A percentile compares a stretch with the other conserved stretches of the same genome.
Evolutionary conservation across 106 monocot species (phyloP).

Genomic region (Allium sativum): DNA sequence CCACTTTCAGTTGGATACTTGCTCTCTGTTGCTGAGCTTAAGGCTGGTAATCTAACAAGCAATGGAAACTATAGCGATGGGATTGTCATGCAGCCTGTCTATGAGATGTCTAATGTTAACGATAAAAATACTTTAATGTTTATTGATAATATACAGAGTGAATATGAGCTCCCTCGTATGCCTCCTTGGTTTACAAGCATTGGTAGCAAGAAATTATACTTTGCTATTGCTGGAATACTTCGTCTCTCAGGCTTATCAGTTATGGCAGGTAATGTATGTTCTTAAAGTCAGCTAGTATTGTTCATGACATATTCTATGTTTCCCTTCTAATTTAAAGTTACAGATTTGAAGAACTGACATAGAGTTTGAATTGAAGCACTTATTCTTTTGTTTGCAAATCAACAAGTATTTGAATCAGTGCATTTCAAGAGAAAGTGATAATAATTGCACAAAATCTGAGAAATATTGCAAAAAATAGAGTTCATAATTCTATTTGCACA

Average conservation of each 20-base stretch:
- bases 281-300: too few species aligned
- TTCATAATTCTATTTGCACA: too few species aligned
- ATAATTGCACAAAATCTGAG: too few species aligned
- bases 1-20: slow-evolving; percentile 80
- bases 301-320: too few species aligned
- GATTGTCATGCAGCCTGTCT: slow-evolving; percentile 12
- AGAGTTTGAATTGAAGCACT: too few species aligned
- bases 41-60: slow-evolving; percentile 30
- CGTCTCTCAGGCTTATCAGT: slow-evolving; percentile 73
- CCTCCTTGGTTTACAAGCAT: slow-evolving; percentile 84
- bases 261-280: slow-evolving; percentile 44
- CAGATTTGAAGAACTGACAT: too few species aligned
- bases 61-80: slow-evolving; percentile 9
- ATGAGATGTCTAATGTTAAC: slow-evolving; percentile 25
- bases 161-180: slow-evolving; percentile 62
- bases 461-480: too few species aligned
- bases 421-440: too few species aligned
- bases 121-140: slow-evolving; percentile 11
- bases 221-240: slow-evolving; percentile 65
- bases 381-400: too few species aligned
- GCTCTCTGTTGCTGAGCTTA: slow-evolving; percentile 81
- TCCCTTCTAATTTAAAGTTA: too few species aligned
- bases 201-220: slow-evolving; percentile 60
- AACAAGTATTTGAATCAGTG: too few species aligned
- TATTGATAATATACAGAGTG: slow-evolving; percentile 2